These are phyloP conservation scores for Aspergillus texensis DNA, from an alignment of 2,329 filamentous ascomycete species.

Conservation along the genomic window DNA sequence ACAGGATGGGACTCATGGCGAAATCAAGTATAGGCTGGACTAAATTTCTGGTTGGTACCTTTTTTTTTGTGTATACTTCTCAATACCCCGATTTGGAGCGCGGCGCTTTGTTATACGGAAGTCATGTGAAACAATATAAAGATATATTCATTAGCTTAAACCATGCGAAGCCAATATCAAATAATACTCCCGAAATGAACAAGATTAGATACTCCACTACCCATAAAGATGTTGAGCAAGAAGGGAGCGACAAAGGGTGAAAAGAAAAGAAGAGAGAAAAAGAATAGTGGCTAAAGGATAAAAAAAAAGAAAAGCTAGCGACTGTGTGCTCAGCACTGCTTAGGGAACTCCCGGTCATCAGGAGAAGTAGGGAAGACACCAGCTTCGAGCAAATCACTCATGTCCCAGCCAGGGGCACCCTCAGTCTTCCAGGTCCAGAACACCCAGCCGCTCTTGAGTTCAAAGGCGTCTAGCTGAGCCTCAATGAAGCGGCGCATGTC, in stretches of 20 bases:
- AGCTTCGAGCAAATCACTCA: slow-evolving; percentile 45
- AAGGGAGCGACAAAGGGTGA: not conserved
- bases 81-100: slow-evolving; percentile 1
- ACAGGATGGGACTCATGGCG: slow-evolving; percentile 21
- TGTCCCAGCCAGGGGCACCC: slow-evolving; percentile 52
- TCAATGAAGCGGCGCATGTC: slow-evolving; percentile 49
- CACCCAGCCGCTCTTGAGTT: slow-evolving; percentile 48
- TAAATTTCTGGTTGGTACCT: not conserved
- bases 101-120: not conserved
- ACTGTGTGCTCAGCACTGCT: slow-evolving; percentile 28
- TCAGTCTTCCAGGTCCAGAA: slow-evolving; percentile 57
- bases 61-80: not conserved
- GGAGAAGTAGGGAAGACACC: slow-evolving; percentile 53
- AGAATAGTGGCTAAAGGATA: not conserved
- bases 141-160: not conserved
- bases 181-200: not conserved
- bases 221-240: not conserved
- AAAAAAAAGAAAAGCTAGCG: not conserved
- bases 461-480: slow-evolving; percentile 50
- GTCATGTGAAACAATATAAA: not conserved
- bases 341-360: slow-evolving; percentile 35
- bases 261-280: not conserved
- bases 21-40: slow-evolving; percentile 2
- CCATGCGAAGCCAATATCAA: not conserved
- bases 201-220: not conserved